Base-by-base conservation (phyloP, 345 rosid species). In the Alliaria petiolata region DNA sequence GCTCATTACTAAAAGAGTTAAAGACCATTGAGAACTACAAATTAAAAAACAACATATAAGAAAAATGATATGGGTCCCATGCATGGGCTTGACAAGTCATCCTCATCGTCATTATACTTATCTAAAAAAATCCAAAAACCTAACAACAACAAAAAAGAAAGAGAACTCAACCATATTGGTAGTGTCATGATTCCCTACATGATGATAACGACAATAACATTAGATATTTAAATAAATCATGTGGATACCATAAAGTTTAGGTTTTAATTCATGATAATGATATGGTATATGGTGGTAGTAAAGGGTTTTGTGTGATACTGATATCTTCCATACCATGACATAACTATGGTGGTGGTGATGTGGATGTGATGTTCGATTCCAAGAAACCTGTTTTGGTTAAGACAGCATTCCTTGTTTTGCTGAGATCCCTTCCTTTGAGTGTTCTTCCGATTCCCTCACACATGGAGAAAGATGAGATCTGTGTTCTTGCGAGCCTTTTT, bases 391-490 rank as follows among this genome's bases (percentile, higher is more conserved):
- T 89, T 79, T 69, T 82, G 54, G 90, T 82, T 80, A 80, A 85
- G 49, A 91, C 69, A 3, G 83, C 86, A 53, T 89, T 83, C 62
- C 97, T 85, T 45, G 90, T 93, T 83, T 76, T 91, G 71, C 85
- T 77, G 11, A 89, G 85, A 84, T 91, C 96, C 76, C 91, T 89
- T 72, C 97, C 95, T 78, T 89, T 91, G 25, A 91, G 91, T 39
- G 96, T 92, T 75, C 96, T 80, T 38, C 98, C 98, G 0, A 77
- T 85, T 16, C 93, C 97, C 74, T 89, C 97, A 34, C 90, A 84
- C 82, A 91, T 92, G 10, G 96, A 89, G 80, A 80, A 84, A 1
- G 92, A 77, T 52, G 87, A 52, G 43, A 71, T 59, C 60, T 85
- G 78, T 30, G 93, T 77, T 60, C 78, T 81, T 16, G 86, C 76